Base-by-base conservation (phyloP, 2,329 filamentous ascomycete species). In the Leptographium procerum region DNA sequence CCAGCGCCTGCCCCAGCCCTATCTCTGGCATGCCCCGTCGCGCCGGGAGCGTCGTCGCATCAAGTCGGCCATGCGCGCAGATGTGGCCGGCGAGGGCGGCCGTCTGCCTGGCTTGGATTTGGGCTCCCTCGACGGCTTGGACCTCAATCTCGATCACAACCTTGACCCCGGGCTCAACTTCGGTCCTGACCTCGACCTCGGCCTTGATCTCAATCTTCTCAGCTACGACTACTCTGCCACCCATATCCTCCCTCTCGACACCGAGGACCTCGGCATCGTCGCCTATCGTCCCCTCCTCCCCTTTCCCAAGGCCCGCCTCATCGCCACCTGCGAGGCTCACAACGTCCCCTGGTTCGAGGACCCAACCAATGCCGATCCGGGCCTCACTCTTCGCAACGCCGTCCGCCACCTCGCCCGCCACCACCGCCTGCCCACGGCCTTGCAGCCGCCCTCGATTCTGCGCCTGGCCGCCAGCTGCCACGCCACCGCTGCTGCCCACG, bases 311-410 rank as follows among this genome's bases (percentile, higher is more conserved):
- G 77, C 82, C 55, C 76, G 85, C 40, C 76, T 96, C n/a, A 77
- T 86, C 50, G 82, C 83, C 1, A 91, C 89, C 0, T 96, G 92
- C 66, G 70, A 85, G 61, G 75, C 79, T n/a, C 79, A 85, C 63
- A 71, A 76, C 0, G 73, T 95, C 11, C 72, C 74, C 0, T 97
- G 89, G 87, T 88, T 90, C 62, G 89, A 94, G 68, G 94, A 99
- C 68, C 73, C 77, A 48, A 96, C 91, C 1, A 99, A 99, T 67
- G 70, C 76, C 19, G 87, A 96, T 65, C 79, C 77, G 10, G 90
- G 85, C 0, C 72, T 95, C 60, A 96, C 94, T 0, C 72, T 79
- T 51, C 82, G 94, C 43, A 99, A 99, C 66, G 85, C 92, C 0
- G 76, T 96, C 43, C 83, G 92, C 34, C 74, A 87, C 68, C 69